Evolutionary conservation across 805 yeast species (phyloP), one percentile per base, ranked within the genome.

Genomic region (Wickerhamomyces bisporus): DNA sequence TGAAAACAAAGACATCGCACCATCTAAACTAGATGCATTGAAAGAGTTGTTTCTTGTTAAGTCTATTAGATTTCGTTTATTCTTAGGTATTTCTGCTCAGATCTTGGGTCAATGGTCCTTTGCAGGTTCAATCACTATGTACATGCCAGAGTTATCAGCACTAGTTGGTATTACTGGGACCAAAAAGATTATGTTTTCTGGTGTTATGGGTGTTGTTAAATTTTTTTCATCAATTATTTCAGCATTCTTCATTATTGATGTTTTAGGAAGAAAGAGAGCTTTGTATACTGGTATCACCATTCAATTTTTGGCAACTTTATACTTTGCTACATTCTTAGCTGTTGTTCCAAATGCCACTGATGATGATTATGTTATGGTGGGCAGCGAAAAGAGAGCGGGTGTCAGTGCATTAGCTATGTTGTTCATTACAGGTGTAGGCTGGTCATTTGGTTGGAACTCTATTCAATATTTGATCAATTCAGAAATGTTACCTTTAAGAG

Each of bases 371-470:
- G 44, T 29, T 0, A 51, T 68, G 44, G 52, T 65, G 1, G 41
- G 60, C 0, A 50, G 67, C 4, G 54, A 65, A 40, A 39, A 43
- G 17, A 45, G 49, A 5, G 77, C 77, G 3, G 62, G 73, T 25
- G 53, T 60, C 35, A 75, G 63, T 35, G 80, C 79, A 8, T 53
- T 75, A 47, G 77, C 77, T 1, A 66, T 74, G 34, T 48, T 76
- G 20, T 75, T 61, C 47, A 47, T 75, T 26, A 61, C 67, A 24
- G 81, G 81, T 47, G 61, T 66, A 17, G 79, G 79, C 26, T 76
- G 81, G 81, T 70, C 77, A 24, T 53, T 75, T 56, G 81, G 81
- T 26, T 76, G 73, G 69, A 76, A 76, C 56, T 61, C 75, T 0
- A 61, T 74, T 34, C 80, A 75, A 52, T 75, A 75, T 49, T 61